phyloP scores from a whole-genome alignment of 805 yeast genomes.

The Yarrowia bubula region DNA sequence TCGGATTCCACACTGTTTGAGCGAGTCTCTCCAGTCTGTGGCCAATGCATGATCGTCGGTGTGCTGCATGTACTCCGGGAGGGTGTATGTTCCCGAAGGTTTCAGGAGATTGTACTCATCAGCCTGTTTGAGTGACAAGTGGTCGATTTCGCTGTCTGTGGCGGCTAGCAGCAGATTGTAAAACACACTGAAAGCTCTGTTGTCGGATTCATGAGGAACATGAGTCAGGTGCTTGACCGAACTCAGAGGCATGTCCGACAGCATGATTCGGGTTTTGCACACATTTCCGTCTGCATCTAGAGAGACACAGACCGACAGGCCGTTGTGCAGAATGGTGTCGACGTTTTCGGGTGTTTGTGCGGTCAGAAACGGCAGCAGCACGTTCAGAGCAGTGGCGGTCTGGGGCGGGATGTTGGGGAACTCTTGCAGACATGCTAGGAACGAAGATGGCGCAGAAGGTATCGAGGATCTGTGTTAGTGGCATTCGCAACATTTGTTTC shows the following conservation, averaged over 20 bases:
- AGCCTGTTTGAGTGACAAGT: slow-evolving; percentile 36
- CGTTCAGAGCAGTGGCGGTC: slow-evolving; percentile 40
- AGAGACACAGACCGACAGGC: slow-evolving; percentile 38
- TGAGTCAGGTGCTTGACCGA: slow-evolving; percentile 38
- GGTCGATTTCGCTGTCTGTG: slow-evolving; percentile 36
- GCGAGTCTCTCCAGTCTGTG: slow-evolving; percentile 44
- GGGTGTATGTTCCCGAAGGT: slow-evolving; percentile 35
- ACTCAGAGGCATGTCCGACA: slow-evolving; percentile 37
- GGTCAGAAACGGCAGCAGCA: slow-evolving; percentile 42
- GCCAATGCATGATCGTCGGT: slow-evolving; percentile 44
- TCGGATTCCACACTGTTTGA: slow-evolving; percentile 39
- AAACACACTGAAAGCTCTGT: slow-evolving; percentile 41
- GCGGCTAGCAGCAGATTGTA: slow-evolving; percentile 40
- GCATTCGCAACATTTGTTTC: not conserved
- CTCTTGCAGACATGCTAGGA: slow-evolving; percentile 36
- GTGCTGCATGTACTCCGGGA: slow-evolving; percentile 41
- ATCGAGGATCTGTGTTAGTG: slow-evolving; percentile 25
- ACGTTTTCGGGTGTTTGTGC: slow-evolving; percentile 41
- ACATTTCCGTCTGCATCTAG: slow-evolving; percentile 38
- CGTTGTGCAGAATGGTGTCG: slow-evolving; percentile 39
- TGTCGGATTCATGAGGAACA: slow-evolving; percentile 33
- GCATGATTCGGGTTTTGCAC: slow-evolving; percentile 37
- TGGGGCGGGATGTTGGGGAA: slow-evolving; percentile 41
- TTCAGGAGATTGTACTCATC: slow-evolving; percentile 37
- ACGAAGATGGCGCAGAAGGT: slow-evolving; percentile 37